Base-by-base conservation (phyloP, 1,139 yeast species). In the Suhomyces bribrorum region DNA sequence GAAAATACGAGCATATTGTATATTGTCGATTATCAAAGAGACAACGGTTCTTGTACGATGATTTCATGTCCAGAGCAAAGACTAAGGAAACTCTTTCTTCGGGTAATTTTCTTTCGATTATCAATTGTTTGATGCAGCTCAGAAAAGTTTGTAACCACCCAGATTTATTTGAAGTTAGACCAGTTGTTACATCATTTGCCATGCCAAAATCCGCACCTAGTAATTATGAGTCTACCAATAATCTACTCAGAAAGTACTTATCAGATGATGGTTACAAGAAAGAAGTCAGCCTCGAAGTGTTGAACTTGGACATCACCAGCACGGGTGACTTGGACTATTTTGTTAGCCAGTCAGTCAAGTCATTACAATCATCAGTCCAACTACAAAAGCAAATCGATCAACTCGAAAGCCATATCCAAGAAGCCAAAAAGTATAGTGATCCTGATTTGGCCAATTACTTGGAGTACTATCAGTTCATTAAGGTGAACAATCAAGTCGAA, bases 101-200 rank as follows among this genome's bases (percentile, higher is more conserved):
- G 13, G 98, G 98, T 2, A 94, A 92, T 57, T 94, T 89, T 54
- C 71, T 94, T 61, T 88, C 97, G 14, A 94, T 94, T 55, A 90
- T 94, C 53, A 94, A 94, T 54, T 92, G 98, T 69, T 75, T 94
- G 64, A 94, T 94, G 99, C 99, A 94, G 61, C 70, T 94, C 54
- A 79, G 99, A 52, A 94, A 94, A 61, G 98, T 92, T 28, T 92
- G 98, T 64, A 92, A 92, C 55, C 98, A 92, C 64, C 98, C 98
- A 0, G 97, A 94, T 64, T 66, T 94, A 45, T 94, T 94, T 64
- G 98, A 94, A 58, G 97, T 90, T 5, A 74, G 98, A 43, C 98
- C 97, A 0, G 86, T 94, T 52, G 79, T 87, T 22, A 94, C 98
- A 0, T 90, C 97, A 1, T 81, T 87, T 57, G 86, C 94, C 0